These are phyloP conservation scores for Kwoniella shivajii DNA, from an alignment of 1,284 basidiomycete species.

Conservation along the genomic window DNA sequence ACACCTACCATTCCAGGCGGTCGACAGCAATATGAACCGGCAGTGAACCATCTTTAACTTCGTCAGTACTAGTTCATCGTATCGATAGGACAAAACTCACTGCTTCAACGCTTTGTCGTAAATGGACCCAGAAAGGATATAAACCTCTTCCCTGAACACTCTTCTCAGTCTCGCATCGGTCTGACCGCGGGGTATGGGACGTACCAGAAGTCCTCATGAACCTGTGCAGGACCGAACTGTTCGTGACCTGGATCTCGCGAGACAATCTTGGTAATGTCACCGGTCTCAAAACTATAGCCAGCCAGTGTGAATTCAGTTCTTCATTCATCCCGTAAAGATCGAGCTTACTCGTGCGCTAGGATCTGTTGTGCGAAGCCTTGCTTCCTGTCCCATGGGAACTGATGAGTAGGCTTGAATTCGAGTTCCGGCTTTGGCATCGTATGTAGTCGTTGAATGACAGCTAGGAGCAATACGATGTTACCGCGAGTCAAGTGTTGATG, in stretches of 20 bases:
- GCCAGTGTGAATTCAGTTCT: too few species aligned
- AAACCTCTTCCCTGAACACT: constrained; percentile 8
- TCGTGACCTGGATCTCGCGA: constrained; percentile 9
- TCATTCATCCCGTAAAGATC: not conserved
- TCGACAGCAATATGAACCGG: constrained; percentile 14
- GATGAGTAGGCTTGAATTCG: constrained; percentile 18
- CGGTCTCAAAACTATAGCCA: constrained; percentile 14
- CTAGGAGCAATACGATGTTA: too few species aligned
- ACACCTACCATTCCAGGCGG: constrained; percentile 18
- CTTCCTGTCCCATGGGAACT: constrained; percentile 22
- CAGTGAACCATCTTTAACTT: constrained; percentile 13
- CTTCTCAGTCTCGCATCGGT: not conserved
- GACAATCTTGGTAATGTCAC: constrained; percentile 17
- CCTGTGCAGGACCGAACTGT: constrained; percentile 8
- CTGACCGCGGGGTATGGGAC: not conserved
- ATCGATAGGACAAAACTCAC: constrained; percentile 4
- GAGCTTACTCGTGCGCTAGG: constrained; percentile 12
- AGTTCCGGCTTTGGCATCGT: constrained; percentile 19
- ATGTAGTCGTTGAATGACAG: too few species aligned
- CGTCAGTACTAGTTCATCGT: not conserved
- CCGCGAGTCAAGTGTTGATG: too few species aligned
- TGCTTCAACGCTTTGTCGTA: constrained; percentile 2
- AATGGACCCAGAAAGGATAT: constrained; percentile 4
- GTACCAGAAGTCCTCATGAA: constrained; percentile 16
- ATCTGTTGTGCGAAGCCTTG: constrained; percentile 10